phyloP scores from a whole-genome alignment of 2,329 filamentous ascomycete genomes.

The Trichoderma brevicompactum region DNA sequence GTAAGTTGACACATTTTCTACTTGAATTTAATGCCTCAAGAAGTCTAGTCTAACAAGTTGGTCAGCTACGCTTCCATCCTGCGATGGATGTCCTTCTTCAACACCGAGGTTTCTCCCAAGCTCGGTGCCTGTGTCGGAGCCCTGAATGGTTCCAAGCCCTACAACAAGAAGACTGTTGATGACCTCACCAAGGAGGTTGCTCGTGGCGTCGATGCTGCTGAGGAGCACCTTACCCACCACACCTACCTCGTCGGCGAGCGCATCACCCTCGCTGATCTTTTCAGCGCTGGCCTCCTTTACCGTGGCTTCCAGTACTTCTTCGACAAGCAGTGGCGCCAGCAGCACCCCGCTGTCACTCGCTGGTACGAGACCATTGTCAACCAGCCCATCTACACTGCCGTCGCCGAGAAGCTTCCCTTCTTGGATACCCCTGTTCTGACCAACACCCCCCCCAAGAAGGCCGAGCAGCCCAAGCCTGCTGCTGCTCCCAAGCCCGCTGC shows the following conservation, averaged over 20 bases:
- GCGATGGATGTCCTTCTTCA: constrained; percentile 97
- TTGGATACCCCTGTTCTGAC: constrained; percentile 79
- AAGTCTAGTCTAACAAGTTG: constrained; percentile 34
- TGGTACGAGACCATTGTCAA: constrained; percentile 96
- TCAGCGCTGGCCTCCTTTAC: constrained; percentile 75
- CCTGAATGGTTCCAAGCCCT: constrained; percentile 77
- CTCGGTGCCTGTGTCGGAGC: constrained; percentile 85
- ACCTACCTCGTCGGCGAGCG: constrained; percentile 98
- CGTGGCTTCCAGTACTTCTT: constrained; percentile 95
- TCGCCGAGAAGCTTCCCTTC: constrained; percentile 75
- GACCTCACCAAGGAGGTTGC: constrained; percentile 71
- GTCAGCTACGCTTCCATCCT: constrained; percentile 88
- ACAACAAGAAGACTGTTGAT: constrained; percentile 98
- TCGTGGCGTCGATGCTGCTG: constrained; percentile 72
- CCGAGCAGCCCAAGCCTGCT: constrained; percentile 67
- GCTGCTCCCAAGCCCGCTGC: constrained; percentile 63
- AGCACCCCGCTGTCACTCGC: constrained; percentile 84
- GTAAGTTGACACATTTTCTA: constrained; percentile 51
- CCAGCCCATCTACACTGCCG: constrained; percentile 86
- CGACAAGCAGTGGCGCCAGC: constrained; percentile 82
- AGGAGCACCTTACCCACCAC: constrained; percentile 87
- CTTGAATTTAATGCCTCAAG: neutral
- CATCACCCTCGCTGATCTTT: constrained; percentile 94
- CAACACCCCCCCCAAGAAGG: constrained; percentile 76
- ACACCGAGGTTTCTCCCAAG: constrained; percentile 76